These are phyloP conservation scores for Neospora caninum DNA, from an alignment of 169 alveolate species.

Conservation along the genomic window DNA sequence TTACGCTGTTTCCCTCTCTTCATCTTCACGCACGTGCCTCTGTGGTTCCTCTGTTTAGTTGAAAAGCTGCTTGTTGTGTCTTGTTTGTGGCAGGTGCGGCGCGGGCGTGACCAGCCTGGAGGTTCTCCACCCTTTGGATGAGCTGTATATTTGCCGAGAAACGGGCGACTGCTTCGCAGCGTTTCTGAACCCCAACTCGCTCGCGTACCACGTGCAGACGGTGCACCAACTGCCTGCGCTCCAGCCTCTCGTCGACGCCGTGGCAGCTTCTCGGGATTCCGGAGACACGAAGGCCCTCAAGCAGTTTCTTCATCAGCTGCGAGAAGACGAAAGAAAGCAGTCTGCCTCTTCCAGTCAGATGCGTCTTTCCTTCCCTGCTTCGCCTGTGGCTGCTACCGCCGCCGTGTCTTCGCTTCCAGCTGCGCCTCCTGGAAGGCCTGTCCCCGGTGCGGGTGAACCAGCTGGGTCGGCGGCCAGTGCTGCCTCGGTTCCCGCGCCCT, in stretches of 20 bases:
- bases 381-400: background rate
- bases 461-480: background rate
- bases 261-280: background rate
- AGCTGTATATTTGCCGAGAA: background rate
- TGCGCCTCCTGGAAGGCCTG: no score
- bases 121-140: background rate
- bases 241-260: background rate
- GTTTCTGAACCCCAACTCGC: background rate
- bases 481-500: background rate
- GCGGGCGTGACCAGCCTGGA: background rate
- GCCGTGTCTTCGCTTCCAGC: background rate
- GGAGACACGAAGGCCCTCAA: background rate
- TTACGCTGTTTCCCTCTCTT: background rate
- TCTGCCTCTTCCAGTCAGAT: background rate
- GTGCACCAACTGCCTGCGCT: conserved; percentile 16
- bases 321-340: background rate
- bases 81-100: background rate
- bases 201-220: background rate
- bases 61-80: background rate
- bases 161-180: background rate
- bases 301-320: background rate
- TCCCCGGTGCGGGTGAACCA: no score
- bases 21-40: no score
- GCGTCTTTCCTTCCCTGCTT: background rate
- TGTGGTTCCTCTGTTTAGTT: no score